Conservation (phyloP, 2,329 filamentous ascomycete genomes). For the Neospermospora avenae region DNA sequence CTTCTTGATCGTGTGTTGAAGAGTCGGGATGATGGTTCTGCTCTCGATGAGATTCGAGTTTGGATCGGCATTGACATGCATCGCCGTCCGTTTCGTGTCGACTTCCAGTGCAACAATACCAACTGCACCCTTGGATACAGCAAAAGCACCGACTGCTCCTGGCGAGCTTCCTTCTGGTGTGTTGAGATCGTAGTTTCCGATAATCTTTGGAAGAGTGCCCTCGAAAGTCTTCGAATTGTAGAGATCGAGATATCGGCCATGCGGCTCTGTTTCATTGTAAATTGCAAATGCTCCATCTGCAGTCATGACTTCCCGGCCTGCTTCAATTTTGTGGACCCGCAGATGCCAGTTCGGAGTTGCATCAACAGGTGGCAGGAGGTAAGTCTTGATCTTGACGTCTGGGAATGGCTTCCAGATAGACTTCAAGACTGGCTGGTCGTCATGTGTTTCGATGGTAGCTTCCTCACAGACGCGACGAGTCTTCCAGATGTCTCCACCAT, state of each 20-base stretch:
- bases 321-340: slow-evolving; percentile 58
- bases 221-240: slow-evolving; percentile 47
- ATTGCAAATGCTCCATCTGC: slow-evolving; percentile 76
- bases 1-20: slow-evolving; percentile 58
- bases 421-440: slow-evolving; percentile 56
- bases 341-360: slow-evolving; percentile 67
- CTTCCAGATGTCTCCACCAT: slow-evolving; percentile 77
- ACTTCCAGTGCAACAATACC: slow-evolving; percentile 51
- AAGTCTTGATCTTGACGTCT: slow-evolving; percentile 64
- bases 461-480: slow-evolving; percentile 66
- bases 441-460: slow-evolving; percentile 56
- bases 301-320: slow-evolving; percentile 61
- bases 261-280: slow-evolving; percentile 46
- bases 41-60: slow-evolving; percentile 76
- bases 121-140: slow-evolving; percentile 52
- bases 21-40: slow-evolving; percentile 66
- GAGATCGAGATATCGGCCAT: slow-evolving; percentile 49
- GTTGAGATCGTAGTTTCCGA: slow-evolving; percentile 58
- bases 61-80: slow-evolving; percentile 70
- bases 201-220: slow-evolving; percentile 52
- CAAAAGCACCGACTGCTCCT: slow-evolving; percentile 53
- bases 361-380: slow-evolving; percentile 58
- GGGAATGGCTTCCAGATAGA: slow-evolving; percentile 69
- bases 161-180: slow-evolving; percentile 51
- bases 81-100: slow-evolving; percentile 45